These are phyloP conservation scores for Ogataea pignaliae DNA, from an alignment of 805 yeast genomes.

Conservation along the genomic window DNA sequence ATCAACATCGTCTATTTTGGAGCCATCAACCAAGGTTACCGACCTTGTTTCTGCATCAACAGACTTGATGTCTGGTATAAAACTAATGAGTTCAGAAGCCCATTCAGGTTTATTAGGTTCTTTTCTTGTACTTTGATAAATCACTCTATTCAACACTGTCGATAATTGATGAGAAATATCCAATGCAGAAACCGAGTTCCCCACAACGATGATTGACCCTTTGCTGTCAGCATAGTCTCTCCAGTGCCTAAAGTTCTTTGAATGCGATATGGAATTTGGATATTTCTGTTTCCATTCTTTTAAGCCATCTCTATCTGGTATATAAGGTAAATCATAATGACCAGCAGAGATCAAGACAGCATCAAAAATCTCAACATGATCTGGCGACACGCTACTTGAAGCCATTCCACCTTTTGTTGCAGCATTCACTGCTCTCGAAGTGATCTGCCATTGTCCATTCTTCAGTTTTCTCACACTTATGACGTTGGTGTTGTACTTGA, in stretches of 20 bases:
- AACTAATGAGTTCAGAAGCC: constrained; percentile 34
- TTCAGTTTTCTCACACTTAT: constrained; percentile 31
- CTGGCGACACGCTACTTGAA: constrained; percentile 13
- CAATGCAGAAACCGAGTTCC: constrained; percentile 70
- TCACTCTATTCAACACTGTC: constrained; percentile 33
- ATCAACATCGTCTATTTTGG: constrained; percentile 42
- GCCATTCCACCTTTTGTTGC: constrained; percentile 31
- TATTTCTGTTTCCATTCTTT: constrained; percentile 37
- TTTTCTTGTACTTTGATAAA: constrained; percentile 49
- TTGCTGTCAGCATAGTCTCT: constrained; percentile 35
- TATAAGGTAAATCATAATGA: constrained; percentile 51
- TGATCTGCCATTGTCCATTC: constrained; percentile 40
- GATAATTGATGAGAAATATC: constrained; percentile 66
- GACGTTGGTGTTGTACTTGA: constrained; percentile 45
- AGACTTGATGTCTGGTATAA: constrained; percentile 38
- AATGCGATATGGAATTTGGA: constrained; percentile 51
- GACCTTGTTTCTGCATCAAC: constrained; percentile 35
- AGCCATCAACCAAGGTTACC: constrained; percentile 47
- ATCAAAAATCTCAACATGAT: constrained; percentile 44
- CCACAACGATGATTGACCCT: constrained; percentile 56
- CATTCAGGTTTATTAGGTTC: constrained; percentile 42
- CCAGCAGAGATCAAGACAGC: constrained; percentile 65
- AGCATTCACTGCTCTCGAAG: constrained; percentile 28
- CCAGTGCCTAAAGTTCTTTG: constrained; percentile 50
- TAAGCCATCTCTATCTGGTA: constrained; percentile 55